phyloP scores from a whole-genome alignment of 352 stramenopile species.

The Pythium dissotocum region DNA sequence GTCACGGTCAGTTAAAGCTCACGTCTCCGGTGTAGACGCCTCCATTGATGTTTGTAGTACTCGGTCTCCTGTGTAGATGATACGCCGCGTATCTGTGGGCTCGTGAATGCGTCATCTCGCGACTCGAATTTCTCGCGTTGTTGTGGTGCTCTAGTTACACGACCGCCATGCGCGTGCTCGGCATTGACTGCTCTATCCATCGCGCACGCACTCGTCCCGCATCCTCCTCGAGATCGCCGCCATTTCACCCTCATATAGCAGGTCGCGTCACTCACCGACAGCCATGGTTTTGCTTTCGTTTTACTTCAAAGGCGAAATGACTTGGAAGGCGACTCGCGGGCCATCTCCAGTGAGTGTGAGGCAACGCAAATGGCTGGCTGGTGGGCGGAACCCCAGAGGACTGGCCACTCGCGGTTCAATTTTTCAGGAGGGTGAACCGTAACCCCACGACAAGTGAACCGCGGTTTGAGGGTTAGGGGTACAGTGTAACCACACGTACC shows the following conservation, averaged over 20 bases:
- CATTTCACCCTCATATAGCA: background rate
- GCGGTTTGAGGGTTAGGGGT: conserved; percentile 20
- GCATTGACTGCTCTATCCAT: background rate
- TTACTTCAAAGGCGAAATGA: conserved; percentile 90
- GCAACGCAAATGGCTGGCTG: conserved; percentile 59
- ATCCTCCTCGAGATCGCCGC: background rate
- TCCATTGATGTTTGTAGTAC: background rate
- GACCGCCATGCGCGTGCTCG: background rate
- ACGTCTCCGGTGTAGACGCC: background rate
- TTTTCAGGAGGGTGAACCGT: background rate
- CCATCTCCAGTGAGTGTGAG: conserved; percentile 14
- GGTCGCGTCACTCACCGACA: conserved; percentile 62
- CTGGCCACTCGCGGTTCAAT: conserved; percentile 20
- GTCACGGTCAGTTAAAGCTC: background rate
- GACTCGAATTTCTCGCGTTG: background rate
- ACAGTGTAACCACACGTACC: conserved; percentile 18
- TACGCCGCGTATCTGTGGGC: background rate
- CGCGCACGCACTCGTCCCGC: background rate
- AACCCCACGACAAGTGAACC: conserved; percentile 8
- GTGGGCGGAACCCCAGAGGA: conserved; percentile 22
- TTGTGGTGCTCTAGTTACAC: background rate
- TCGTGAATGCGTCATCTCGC: background rate
- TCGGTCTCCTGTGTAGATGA: conserved; percentile 1
- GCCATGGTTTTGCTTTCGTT: conserved; percentile 85
- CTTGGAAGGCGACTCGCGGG: conserved; percentile 24